Percentiles rank a stretch among this genome's conserved stretches.
Evolutionary conservation across 2,329 filamentous ascomycete species (phyloP).

Genomic region (Neofusicoccum kwambonambiense): DNA sequence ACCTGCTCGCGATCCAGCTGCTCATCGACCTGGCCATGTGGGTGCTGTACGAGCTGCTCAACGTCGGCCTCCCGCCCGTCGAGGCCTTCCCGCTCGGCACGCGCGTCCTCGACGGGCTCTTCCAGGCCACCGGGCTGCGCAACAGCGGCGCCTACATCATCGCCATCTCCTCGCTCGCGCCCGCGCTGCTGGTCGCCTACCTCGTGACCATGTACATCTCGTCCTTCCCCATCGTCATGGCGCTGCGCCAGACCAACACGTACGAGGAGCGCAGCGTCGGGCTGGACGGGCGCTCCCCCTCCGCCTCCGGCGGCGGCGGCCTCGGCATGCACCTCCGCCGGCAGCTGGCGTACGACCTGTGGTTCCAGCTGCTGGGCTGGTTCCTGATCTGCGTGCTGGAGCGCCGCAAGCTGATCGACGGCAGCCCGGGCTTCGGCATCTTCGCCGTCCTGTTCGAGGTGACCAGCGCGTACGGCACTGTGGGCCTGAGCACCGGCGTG

Average conservation of each 20-base stretch:
- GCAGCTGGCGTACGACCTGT: conserved; percentile 66
- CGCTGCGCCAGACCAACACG: conserved; percentile 67
- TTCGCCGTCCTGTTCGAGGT: conserved; percentile 54
- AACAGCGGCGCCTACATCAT: conserved; percentile 67
- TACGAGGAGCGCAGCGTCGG: conserved; percentile 69
- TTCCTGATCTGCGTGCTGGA: conserved; percentile 62
- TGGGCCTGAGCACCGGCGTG: conserved; percentile 60
- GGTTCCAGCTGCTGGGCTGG: conserved; percentile 63
- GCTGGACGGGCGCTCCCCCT: conserved; percentile 45
- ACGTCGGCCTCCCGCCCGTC: conserved; percentile 60
- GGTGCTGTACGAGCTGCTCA: conserved; percentile 64
- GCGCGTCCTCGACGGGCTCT: conserved; percentile 63
- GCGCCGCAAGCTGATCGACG: conserved; percentile 51
- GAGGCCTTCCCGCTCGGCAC: conserved; percentile 52
- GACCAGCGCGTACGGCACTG: conserved; percentile 59
- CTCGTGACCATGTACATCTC: conserved; percentile 68
- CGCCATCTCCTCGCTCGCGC: conserved; percentile 54
- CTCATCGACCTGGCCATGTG: conserved; percentile 63
- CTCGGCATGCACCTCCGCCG: conserved; percentile 57
- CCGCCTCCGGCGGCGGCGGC: background rate
- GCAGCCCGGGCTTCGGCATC: conserved; percentile 28
- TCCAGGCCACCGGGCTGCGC: conserved; percentile 61
- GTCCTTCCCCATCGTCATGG: conserved; percentile 62
- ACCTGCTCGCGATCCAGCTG: conserved; percentile 61
- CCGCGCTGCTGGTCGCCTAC: conserved; percentile 60